phyloP scores from a whole-genome alignment of 768 basidiomycete species.

The Termitomyces titanicus region DNA sequence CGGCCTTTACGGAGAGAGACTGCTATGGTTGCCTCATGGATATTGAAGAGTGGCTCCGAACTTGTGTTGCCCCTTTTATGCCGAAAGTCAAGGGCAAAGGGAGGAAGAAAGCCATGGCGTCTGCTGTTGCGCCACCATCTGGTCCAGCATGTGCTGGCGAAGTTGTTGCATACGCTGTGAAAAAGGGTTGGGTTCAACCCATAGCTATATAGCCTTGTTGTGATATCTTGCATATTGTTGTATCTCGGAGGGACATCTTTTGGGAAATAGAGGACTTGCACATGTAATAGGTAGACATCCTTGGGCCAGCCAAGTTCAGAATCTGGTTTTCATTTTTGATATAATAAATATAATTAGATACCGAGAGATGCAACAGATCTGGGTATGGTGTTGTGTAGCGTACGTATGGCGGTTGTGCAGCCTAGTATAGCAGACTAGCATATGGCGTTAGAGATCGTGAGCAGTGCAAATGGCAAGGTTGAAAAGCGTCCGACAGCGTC shows the following conservation, averaged over 20 bases:
- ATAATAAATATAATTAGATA: slow-evolving; percentile 2
- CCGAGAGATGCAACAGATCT: not conserved
- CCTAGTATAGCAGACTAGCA: slow-evolving; percentile 1
- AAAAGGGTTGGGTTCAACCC: slow-evolving; percentile 56
- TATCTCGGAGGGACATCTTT: not conserved
- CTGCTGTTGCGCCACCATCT: slow-evolving; percentile 7
- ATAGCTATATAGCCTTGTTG: slow-evolving; percentile 7
- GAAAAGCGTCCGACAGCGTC: slow-evolving; percentile 2
- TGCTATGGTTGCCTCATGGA: slow-evolving; percentile 70
- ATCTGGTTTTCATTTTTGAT: not conserved
- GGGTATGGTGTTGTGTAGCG: not conserved
- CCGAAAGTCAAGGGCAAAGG: slow-evolving; percentile 34
- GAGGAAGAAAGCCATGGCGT: slow-evolving; percentile 26
- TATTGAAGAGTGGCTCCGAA: slow-evolving; percentile 55
- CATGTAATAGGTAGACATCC: not conserved
- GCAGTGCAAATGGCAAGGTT: not conserved
- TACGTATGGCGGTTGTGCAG: slow-evolving; percentile 3
- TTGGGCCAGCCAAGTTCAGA: not conserved
- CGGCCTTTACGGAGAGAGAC: slow-evolving; percentile 57
- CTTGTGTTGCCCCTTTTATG: slow-evolving; percentile 36
- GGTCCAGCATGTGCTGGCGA: slow-evolving; percentile 52
- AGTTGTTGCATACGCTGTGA: slow-evolving; percentile 56
- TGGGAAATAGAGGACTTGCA: not conserved
- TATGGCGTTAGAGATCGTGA: slow-evolving; percentile 1
- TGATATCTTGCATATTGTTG: not conserved